Base-by-base conservation (phyloP, 441 rosid genomes). In the Flueggea neowawraea region DNA sequence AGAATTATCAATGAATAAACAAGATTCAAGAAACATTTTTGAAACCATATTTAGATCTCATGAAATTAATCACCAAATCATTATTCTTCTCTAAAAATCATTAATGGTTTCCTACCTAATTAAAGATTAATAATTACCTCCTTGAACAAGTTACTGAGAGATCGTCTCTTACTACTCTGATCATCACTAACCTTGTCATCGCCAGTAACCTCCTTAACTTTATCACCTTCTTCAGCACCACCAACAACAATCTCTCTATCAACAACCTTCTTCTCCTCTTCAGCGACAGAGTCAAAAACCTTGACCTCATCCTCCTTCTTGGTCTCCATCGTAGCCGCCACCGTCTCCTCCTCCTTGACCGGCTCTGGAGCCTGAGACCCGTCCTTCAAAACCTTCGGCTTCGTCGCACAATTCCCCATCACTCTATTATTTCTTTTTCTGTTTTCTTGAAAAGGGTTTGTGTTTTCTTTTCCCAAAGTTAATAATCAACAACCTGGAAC, bases 401-500 rank as follows among this genome's bases (percentile, higher is more conserved):
- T 89, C 41, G 79, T 81, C 6, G 87, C 92, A 53, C 96, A 89
- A 41, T 77, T 85, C 60, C 96, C 96, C 96, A 89, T 89, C 9
- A 60, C 60, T 28, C 16, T 7, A 31, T 2, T 22, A 22, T 22
- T 22, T 22, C 28, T 22, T 22, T 22, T 22, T 22, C 28, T 22
- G 28, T 22, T 15, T 60, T 62, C 36, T n/a, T 17, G 8, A 55
- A 36, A 6, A 60, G 33, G 41, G 41, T 36, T 36, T 36, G 41
- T 36, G 41, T 36, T 36, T 8, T 36, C 41, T 36, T 36, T 3
- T 36, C 41, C 2, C 6, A 36, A 36, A 36, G 41, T 36, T 36
- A 36, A 36, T 36, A 8, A 5, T 36, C 41, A 36, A 36, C 4
- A 33, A 6, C 39, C 39, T n/a, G n/a, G 28, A 22, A 22, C 28